Evolutionary conservation across 2,329 filamentous ascomycete genomes (phyloP).

Genomic region (Tolypocladium album): DNA sequence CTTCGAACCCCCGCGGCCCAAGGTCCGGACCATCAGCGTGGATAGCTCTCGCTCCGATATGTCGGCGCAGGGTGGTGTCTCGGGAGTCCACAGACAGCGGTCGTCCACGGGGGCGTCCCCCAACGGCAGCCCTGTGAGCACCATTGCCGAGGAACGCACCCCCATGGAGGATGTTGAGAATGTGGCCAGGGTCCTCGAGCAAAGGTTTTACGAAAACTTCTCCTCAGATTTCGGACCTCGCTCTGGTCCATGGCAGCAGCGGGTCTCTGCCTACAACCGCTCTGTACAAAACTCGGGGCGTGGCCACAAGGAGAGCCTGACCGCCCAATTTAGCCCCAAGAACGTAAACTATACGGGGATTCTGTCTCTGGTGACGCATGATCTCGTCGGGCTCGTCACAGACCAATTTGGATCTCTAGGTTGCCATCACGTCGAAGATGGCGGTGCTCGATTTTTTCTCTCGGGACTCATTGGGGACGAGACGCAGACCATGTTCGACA

Average conservation of each 20-base stretch:
- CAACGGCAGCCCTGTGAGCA: slow-evolving; percentile 12
- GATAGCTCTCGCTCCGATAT: slow-evolving; percentile 12
- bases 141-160: slow-evolving; percentile 10
- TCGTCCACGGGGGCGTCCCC: slow-evolving; percentile 14
- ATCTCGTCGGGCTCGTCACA: slow-evolving; percentile 18
- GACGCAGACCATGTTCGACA: slow-evolving; percentile 20
- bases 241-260: slow-evolving; percentile 12
- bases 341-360: slow-evolving; percentile 14
- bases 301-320: slow-evolving; percentile 7
- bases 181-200: slow-evolving; percentile 18
- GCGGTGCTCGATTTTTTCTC: slow-evolving; percentile 14
- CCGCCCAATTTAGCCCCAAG: slow-evolving; percentile 8
- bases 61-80: slow-evolving; percentile 5
- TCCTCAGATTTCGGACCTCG: slow-evolving; percentile 5
- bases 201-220: slow-evolving; percentile 18
- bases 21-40: slow-evolving; percentile 15
- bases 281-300: slow-evolving; percentile 2
- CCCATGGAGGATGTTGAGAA: slow-evolving; percentile 11
- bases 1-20: slow-evolving; percentile 20
- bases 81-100: slow-evolving; percentile 11
- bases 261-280: slow-evolving; percentile 9
- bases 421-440: slow-evolving; percentile 15
- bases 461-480: slow-evolving; percentile 16
- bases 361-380: slow-evolving; percentile 16
- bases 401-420: slow-evolving; percentile 19